A percentile compares a stretch with the other conserved stretches of the same genome.
phyloP scores from a whole-genome alignment of 225 moss, liverwort and hornwort genomes.

The Bryoerythrophyllum caledonicum region DNA sequence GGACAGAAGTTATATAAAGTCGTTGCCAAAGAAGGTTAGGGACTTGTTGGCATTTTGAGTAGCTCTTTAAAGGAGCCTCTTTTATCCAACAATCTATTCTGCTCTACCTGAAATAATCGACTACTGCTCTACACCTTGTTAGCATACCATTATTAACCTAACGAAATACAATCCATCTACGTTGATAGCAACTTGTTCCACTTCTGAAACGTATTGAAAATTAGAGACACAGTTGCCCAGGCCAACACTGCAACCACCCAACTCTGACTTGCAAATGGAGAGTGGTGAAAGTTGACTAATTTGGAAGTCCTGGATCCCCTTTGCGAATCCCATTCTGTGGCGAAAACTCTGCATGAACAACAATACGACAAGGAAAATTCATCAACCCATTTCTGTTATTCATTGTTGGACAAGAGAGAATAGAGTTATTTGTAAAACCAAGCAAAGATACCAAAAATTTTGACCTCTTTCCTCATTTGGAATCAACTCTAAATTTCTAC shows the following conservation, averaged over 20 bases:
- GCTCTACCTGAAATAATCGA: too few relatives aligned
- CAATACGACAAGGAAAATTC: background rate
- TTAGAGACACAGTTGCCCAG: constrained; percentile 47
- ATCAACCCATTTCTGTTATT: background rate
- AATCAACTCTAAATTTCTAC: too few relatives aligned
- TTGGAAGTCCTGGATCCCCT: constrained; percentile 26
- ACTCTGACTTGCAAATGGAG: constrained; percentile 49
- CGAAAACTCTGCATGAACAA: constrained; percentile 43
- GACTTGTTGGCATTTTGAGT: too few relatives aligned
- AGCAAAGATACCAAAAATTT: too few relatives aligned
- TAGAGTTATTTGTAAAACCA: too few relatives aligned
- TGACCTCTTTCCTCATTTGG: too few relatives aligned
- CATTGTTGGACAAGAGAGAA: background rate
- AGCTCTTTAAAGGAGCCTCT: too few relatives aligned
- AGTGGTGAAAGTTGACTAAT: constrained; percentile 42
- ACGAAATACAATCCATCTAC: constrained; percentile 13
- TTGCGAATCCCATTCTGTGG: constrained; percentile 29
- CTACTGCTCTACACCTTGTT: background rate
- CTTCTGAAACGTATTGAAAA: constrained; percentile 50
- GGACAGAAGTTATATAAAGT: too few relatives aligned
- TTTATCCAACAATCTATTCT: too few relatives aligned
- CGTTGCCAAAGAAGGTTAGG: too few relatives aligned
- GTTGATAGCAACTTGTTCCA: constrained; percentile 33
- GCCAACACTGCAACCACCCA: constrained; percentile 44
- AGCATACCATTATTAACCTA: background rate